A percentile compares a stretch with the other conserved stretches of the same genome.
phyloP scores from a whole-genome alignment of 805 yeast genomes.

The Myxozyma monticola region DNA sequence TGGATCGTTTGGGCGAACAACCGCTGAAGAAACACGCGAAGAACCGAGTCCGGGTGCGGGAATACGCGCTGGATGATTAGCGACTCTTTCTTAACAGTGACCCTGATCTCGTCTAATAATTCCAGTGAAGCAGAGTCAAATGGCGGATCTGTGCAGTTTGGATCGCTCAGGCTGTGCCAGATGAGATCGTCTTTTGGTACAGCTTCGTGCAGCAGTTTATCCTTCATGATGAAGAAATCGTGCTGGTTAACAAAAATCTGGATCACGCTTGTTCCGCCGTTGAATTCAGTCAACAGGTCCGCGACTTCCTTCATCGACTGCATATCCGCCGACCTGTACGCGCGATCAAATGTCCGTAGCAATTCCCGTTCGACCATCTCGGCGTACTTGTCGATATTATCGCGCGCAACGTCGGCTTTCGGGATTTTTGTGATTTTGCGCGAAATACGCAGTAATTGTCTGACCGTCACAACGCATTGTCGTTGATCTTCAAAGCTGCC shows the following conservation, averaged over 20 bases:
- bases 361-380: constrained; percentile 73
- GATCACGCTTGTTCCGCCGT: constrained; percentile 80
- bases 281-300: constrained; percentile 70
- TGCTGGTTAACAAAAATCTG: constrained; percentile 80
- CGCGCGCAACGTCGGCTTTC: constrained; percentile 37
- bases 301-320: constrained; percentile 65
- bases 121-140: constrained; percentile 55
- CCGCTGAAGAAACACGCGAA: constrained; percentile 70
- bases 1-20: constrained; percentile 68
- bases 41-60: constrained; percentile 62
- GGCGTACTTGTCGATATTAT: constrained; percentile 65
- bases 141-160: constrained; percentile 50
- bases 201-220: constrained; percentile 41
- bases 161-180: constrained; percentile 65
- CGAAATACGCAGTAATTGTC: constrained; percentile 64
- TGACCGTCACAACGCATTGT: constrained; percentile 67
- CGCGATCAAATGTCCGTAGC: constrained; percentile 67
- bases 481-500: constrained; percentile 55
- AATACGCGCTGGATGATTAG: constrained; percentile 73
- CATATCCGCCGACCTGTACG: constrained; percentile 69
- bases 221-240: constrained; percentile 59
- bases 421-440: constrained; percentile 49
- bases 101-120: constrained; percentile 56
- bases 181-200: constrained; percentile 37
- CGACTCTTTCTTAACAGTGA: constrained; percentile 69